Evolutionary conservation across 371 early-diverging fungal genomes (phyloP), one percentile per base, ranked within the genome.

Genomic region (Dichotomocladium elegans): DNA sequence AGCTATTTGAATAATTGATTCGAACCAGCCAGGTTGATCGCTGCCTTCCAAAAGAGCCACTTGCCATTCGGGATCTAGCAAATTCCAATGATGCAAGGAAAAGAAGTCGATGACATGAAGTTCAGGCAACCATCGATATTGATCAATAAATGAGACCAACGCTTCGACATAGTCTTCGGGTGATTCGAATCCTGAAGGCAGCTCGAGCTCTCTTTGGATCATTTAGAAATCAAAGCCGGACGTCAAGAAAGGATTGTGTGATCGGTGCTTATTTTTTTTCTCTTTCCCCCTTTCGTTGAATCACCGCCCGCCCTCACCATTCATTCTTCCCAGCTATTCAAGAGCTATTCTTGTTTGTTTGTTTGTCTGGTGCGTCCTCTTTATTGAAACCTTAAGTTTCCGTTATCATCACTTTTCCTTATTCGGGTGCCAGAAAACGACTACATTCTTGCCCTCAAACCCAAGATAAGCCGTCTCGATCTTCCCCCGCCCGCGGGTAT

Each of bases 391-490:
- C n/a, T n/a, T n/a, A n/a, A n/a, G n/a, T n/a, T n/a, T n/a, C n/a
- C n/a, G n/a, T n/a, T n/a, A n/a, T n/a, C n/a, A n/a, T n/a, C n/a
- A n/a, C n/a, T 40, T 43, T 43, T 43, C 21, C 43, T 7, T 21
- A 24, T 26, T 15, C 14, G 45, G 45, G 6, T 17, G 7, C 29
- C 31, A 81, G 59, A 67, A 79, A 29, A 82, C 66, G 7, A 82
- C 80, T 8, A 60, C 64, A 46, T 82, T 82, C 56, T 78, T 79
- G 6, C 82, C 82, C 50, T 79, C 80, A 73, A 82, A 79, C 19
- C 72, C 74, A 24, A 81, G 58, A 61, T 76, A 81, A 1, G 72
- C 66, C 6, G 65, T 74, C 54, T 73, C 63, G 27, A 79, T 71
- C 9, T n/a, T 33, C 28, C 57, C 42, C 26, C 51, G 27, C 17